Percentiles rank a stretch among this genome's conserved stretches.
Evolutionary conservation across 2,329 filamentous ascomycete genomes (phyloP).

Genomic region (Colletotrichum magnum): DNA sequence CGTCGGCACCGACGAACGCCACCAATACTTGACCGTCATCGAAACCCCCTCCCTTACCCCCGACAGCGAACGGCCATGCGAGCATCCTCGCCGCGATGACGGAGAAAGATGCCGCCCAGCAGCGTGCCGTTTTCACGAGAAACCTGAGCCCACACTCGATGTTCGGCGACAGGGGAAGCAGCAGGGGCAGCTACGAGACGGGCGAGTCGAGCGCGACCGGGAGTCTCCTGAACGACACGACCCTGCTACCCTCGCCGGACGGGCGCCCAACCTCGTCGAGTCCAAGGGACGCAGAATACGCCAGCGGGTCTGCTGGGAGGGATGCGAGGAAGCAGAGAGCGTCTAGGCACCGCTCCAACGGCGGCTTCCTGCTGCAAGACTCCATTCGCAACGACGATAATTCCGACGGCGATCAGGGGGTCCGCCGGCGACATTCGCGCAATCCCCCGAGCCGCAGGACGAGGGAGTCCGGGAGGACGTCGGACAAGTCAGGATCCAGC

Average conservation of each 20-base stretch:
- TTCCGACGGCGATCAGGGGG: constrained; percentile 50
- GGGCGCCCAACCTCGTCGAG: constrained; percentile 22
- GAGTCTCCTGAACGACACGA: constrained; percentile 46
- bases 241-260: constrained; percentile 33
- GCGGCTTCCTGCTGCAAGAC: constrained; percentile 67
- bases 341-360: constrained; percentile 61
- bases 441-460: constrained; percentile 38
- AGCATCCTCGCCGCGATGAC: constrained; percentile 42
- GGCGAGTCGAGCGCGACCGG: constrained; percentile 60
- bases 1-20: neutral
- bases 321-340: constrained; percentile 42
- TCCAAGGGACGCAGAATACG: constrained; percentile 42
- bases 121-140: constrained; percentile 30
- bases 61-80: constrained; percentile 41
- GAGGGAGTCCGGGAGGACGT: constrained; percentile 23
- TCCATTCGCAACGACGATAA: constrained; percentile 50
- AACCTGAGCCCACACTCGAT: constrained; percentile 35
- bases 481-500: constrained; percentile 34
- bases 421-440: constrained; percentile 47
- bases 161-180: constrained; percentile 49
- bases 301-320: constrained; percentile 41
- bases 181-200: constrained; percentile 57
- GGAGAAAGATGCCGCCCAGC: constrained; percentile 41
- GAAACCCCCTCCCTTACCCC: neutral
- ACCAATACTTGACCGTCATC: neutral